Evolutionary conservation across 352 stramenopile species (phyloP).

Genomic region (Globisporangium mamillatum): DNA sequence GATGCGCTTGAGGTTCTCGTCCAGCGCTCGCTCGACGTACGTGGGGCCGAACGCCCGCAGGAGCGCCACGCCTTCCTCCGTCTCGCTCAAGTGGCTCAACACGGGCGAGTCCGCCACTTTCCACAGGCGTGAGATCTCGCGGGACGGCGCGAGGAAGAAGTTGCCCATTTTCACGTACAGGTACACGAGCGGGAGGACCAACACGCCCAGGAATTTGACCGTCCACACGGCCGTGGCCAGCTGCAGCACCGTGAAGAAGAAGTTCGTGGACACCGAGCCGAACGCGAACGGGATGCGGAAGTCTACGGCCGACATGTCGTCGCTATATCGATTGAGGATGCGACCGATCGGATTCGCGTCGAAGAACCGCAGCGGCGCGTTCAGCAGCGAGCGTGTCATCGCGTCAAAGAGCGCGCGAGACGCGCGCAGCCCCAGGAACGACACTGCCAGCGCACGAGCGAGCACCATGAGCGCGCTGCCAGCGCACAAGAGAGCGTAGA

Average conservation of each 20-base stretch:
- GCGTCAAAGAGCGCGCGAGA: slow-evolving; percentile 64
- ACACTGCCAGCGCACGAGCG: slow-evolving; percentile 21
- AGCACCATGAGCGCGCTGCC: slow-evolving; percentile 28
- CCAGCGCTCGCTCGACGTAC: slow-evolving; percentile 22
- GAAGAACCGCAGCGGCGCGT: slow-evolving; percentile 85
- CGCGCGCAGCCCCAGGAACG: slow-evolving; percentile 21
- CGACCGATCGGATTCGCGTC: slow-evolving; percentile 83
- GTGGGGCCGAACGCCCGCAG: slow-evolving; percentile 39
- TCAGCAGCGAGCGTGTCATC: slow-evolving; percentile 72
- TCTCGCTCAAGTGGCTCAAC: slow-evolving; percentile 40
- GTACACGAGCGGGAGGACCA: too few relatives aligned
- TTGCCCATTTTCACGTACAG: too few relatives aligned
- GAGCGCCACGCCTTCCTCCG: slow-evolving; percentile 32
- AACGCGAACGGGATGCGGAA: slow-evolving; percentile 33
- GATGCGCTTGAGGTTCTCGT: too few relatives aligned
- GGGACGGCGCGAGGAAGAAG: too few relatives aligned
- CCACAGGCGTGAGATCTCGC: slow-evolving; percentile 46
- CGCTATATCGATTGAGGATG: slow-evolving; percentile 85
- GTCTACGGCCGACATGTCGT: slow-evolving; percentile 85
- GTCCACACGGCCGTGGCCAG: slow-evolving; percentile 43
- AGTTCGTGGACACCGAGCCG: slow-evolving; percentile 34
- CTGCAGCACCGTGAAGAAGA: slow-evolving; percentile 53
- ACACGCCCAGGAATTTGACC: slow-evolving; percentile 47
- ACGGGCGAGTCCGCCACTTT: slow-evolving; percentile 24
- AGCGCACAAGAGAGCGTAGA: slow-evolving; percentile 24